These are phyloP conservation scores for Arabidopsis suecica DNA, from an alignment of 345 rosid species.

Conservation along the genomic window DNA sequence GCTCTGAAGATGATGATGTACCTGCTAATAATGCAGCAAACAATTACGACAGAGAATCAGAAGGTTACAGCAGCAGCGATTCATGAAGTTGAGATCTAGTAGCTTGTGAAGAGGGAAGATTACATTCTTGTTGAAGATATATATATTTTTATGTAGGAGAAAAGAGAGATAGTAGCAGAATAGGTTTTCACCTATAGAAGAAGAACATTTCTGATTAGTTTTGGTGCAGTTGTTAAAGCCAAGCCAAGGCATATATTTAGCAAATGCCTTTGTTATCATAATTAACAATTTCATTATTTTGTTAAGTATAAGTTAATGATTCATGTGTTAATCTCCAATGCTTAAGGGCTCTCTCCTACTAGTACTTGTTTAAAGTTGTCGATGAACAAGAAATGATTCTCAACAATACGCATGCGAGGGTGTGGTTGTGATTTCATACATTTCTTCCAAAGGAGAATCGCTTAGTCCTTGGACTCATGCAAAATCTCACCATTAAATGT, in stretches of 20 bases:
- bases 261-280: conserved; percentile 40
- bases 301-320: conserved; percentile 12
- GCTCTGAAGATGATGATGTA: conserved; percentile 50
- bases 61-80: conserved; percentile 88
- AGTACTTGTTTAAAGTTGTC: neutral
- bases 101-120: conserved; percentile 28
- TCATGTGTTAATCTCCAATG: conserved; percentile 16
- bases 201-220: conserved; percentile 40
- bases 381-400: neutral
- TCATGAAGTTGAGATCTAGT: conserved; percentile 20
- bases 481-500: conserved; percentile 31
- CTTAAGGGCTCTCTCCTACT: neutral
- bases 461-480: conserved; percentile 28
- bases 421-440: neutral
- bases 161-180: conserved; percentile 38
- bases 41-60: conserved; percentile 53
- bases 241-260: conserved; percentile 42
- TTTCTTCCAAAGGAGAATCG: conserved; percentile 2
- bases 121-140: conserved; percentile 41
- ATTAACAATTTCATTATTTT: conserved; percentile 15
- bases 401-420: neutral
- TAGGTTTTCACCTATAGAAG: conserved; percentile 40
- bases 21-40: conserved; percentile 47
- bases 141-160: conserved; percentile 27
- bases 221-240: conserved; percentile 26